Evolutionary conservation across 2,329 filamentous ascomycete species (phyloP).

Genomic region (Apiospora koreana): DNA sequence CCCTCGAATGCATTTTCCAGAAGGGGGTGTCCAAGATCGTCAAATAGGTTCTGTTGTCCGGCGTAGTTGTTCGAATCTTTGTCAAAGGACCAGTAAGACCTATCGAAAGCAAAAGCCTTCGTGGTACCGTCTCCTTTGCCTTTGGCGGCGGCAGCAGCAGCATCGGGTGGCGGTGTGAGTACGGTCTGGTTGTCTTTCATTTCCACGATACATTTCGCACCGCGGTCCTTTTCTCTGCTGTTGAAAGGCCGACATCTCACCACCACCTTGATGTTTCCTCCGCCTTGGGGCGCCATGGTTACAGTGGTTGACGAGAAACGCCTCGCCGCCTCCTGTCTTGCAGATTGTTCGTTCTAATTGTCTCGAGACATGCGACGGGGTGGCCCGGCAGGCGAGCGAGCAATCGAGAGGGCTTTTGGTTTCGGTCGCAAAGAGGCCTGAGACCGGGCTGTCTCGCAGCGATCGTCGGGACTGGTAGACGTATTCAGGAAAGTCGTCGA

Average conservation of each 20-base stretch:
- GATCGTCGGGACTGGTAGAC: conserved; percentile 2
- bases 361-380: conserved; percentile 11
- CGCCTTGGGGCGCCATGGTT: conserved; percentile 67
- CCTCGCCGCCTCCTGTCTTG: conserved; percentile 9
- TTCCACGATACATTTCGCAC: conserved; percentile 93
- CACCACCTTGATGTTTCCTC: conserved; percentile 99
- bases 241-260: conserved; percentile 97
- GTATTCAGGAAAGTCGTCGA: background rate
- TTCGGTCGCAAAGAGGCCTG: conserved; percentile 4
- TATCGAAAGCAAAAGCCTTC: conserved; percentile 94
- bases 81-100: conserved; percentile 97
- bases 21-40: conserved; percentile 84
- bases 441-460: conserved; percentile 2
- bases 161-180: conserved; percentile 70
- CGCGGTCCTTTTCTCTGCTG: conserved; percentile 86
- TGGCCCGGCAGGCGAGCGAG: background rate
- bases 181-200: conserved; percentile 95
- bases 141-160: conserved; percentile 59
- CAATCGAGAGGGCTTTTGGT: background rate
- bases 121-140: conserved; percentile 68
- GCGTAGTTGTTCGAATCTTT: conserved; percentile 80
- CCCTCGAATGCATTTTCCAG: conserved; percentile 98
- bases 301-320: conserved; percentile 21
- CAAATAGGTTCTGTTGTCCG: conserved; percentile 85
- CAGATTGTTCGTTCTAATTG: background rate